phyloP scores from a whole-genome alignment of 169 alveolate species.

The Plasmodium knowlesi region DNA sequence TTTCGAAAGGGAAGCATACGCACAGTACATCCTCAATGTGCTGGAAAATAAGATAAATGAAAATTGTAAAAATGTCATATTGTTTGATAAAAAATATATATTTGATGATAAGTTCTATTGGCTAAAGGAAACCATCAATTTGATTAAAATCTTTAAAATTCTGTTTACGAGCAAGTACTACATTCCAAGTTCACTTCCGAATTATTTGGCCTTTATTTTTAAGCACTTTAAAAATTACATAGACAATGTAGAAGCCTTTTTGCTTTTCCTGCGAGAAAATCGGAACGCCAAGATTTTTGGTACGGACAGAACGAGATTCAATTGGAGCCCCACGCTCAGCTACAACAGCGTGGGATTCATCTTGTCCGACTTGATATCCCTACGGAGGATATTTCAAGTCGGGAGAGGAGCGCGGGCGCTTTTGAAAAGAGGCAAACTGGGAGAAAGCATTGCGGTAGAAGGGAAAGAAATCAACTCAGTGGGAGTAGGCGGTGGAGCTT shows the following conservation, averaged over 20 bases:
- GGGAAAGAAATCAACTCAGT: not conserved
- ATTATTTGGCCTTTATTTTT: slow-evolving; percentile 61
- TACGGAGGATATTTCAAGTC: slow-evolving; percentile 53
- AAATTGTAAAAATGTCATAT: slow-evolving; percentile 33
- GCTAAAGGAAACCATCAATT: slow-evolving; percentile 73
- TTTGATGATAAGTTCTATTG: slow-evolving; percentile 69
- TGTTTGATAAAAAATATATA: slow-evolving; percentile 73
- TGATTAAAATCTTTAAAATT: slow-evolving; percentile 68
- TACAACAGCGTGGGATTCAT: slow-evolving; percentile 71
- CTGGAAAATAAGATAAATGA: slow-evolving; percentile 71
- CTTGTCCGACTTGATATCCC: slow-evolving; percentile 57
- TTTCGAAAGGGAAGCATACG: slow-evolving; percentile 72
- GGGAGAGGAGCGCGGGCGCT: slow-evolving; percentile 1
- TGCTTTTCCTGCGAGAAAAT: slow-evolving; percentile 38
- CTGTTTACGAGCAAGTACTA: slow-evolving; percentile 64
- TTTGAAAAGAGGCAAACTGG: not conserved
- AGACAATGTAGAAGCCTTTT: slow-evolving; percentile 46
- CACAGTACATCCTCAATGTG: slow-evolving; percentile 53
- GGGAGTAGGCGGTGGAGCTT: not conserved
- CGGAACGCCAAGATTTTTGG: not conserved
- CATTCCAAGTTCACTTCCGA: slow-evolving; percentile 30
- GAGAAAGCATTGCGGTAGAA: not conserved
- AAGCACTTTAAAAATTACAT: slow-evolving; percentile 67
- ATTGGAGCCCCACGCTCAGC: slow-evolving; percentile 71
- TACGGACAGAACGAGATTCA: not conserved